Conservation (phyloP, 495 filamentous ascomycete species). For the Apiosordaria backusii region DNA sequence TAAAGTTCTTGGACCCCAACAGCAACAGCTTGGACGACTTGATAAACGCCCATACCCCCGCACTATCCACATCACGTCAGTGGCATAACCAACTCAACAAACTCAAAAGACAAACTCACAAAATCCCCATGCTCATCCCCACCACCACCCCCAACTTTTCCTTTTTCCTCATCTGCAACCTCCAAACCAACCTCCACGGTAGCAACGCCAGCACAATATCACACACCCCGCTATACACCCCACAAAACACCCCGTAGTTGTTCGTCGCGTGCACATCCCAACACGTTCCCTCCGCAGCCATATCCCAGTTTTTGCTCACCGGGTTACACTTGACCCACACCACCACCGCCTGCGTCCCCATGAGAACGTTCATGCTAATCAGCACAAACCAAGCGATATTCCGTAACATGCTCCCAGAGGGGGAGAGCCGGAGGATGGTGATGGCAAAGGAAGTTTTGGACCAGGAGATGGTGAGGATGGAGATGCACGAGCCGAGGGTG, state of each 20-base stretch:
- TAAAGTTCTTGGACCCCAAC: slow-evolving; percentile 21
- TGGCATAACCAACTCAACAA: not conserved
- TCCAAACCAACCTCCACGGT: slow-evolving; percentile 29
- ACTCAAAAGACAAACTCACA: slow-evolving; percentile 17
- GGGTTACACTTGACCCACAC: slow-evolving; percentile 30
- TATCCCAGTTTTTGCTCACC: slow-evolving; percentile 23
- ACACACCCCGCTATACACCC: slow-evolving; percentile 27
- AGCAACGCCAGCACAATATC: slow-evolving; percentile 29
- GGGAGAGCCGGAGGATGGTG: slow-evolving; percentile 28
- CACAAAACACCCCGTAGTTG: slow-evolving; percentile 11
- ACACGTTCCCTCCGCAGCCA: slow-evolving; percentile 20
- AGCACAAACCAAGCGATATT: slow-evolving; percentile 22
- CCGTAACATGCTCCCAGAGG: slow-evolving; percentile 7
- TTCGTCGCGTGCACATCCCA: slow-evolving; percentile 19
- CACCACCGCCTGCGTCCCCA: slow-evolving; percentile 18
- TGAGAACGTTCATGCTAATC: slow-evolving; percentile 28
- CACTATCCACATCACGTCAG: slow-evolving; percentile 17
- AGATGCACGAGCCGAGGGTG: slow-evolving; percentile 19
- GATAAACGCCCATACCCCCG: slow-evolving; percentile 27
- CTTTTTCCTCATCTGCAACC: slow-evolving; percentile 27
- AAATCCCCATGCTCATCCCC: slow-evolving; percentile 33
- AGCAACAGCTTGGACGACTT: slow-evolving; percentile 19
- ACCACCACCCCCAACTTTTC: slow-evolving; percentile 32
- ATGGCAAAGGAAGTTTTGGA: slow-evolving; percentile 35
- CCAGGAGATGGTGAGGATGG: slow-evolving; percentile 25